Conservation (phyloP, 768 basidiomycete species). For the Trametes cinnabarina region DNA sequence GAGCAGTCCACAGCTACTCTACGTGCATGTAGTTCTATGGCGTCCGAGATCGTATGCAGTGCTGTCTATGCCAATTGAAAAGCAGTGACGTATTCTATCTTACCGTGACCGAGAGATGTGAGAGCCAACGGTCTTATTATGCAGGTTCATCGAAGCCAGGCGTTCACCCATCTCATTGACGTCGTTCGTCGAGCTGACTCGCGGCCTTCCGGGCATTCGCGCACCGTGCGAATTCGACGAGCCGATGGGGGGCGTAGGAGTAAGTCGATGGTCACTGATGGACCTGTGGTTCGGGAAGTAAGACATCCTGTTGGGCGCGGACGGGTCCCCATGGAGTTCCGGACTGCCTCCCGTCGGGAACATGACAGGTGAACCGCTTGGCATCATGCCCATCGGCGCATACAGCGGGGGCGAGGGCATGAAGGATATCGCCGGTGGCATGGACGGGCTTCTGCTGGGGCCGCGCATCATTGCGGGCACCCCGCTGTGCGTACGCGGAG, state of each 20-base stretch:
- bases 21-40: background rate
- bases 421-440: slow-evolving; percentile 17
- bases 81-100: background rate
- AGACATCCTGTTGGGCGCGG: slow-evolving; percentile 3
- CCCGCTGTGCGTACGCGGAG: slow-evolving; percentile 9
- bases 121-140: background rate
- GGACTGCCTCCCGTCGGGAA: slow-evolving; percentile 4
- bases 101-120: slow-evolving; percentile 4
- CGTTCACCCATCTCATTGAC: slow-evolving; percentile 19
- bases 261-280: slow-evolving; percentile 7
- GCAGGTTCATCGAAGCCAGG: slow-evolving; percentile 7
- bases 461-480: slow-evolving; percentile 19
- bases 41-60: background rate
- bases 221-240: background rate
- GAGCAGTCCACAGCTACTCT: background rate
- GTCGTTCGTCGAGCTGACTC: slow-evolving; percentile 18
- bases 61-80: background rate
- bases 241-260: background rate
- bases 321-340: slow-evolving; percentile 1
- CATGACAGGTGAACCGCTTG: slow-evolving; percentile 14
- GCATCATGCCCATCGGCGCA: slow-evolving; percentile 18
- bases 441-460: slow-evolving; percentile 18
- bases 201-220: slow-evolving; percentile 11
- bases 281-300: slow-evolving; percentile 15
- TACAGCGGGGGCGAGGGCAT: slow-evolving; percentile 16